phyloP scores from a whole-genome alignment of 2,329 filamentous ascomycete species.

The Tolypocladium album region DNA sequence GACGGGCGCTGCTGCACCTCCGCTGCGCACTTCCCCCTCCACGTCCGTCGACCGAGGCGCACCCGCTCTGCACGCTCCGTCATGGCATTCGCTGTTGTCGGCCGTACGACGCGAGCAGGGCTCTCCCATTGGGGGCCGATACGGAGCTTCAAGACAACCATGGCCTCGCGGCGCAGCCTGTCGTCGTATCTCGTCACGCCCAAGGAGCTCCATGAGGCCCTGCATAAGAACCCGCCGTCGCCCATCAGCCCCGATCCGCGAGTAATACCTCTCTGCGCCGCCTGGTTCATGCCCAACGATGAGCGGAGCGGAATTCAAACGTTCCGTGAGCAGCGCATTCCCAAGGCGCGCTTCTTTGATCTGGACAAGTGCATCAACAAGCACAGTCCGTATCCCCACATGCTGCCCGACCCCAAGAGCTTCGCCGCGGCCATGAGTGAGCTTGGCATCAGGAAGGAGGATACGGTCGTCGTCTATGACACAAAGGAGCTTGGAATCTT shows the following conservation, averaged over 20 bases:
- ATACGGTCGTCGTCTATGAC: constrained; percentile 91
- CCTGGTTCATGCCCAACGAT: constrained; percentile 96
- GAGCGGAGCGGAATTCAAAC: constrained; percentile 68
- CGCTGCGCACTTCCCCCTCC: not conserved
- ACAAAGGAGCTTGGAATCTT: constrained; percentile 86
- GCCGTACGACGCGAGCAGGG: constrained; percentile 29
- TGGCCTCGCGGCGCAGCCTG: constrained; percentile 33
- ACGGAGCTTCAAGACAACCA: constrained; percentile 16
- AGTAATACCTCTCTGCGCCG: constrained; percentile 80
- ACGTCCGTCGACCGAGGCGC: not conserved
- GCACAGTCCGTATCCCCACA: constrained; percentile 85
- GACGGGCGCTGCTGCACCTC: not conserved
- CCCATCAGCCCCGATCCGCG: constrained; percentile 72
- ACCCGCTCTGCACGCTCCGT: not conserved
- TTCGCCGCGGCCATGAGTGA: constrained; percentile 85
- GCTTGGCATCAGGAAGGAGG: constrained; percentile 76
- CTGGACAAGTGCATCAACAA: constrained; percentile 85
- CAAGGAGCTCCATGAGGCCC: constrained; percentile 66
- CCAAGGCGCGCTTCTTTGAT: constrained; percentile 89
- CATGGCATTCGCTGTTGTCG: constrained; percentile 33
- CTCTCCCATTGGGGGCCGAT: constrained; percentile 24
- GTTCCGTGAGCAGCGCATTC: constrained; percentile 76
- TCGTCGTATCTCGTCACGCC: constrained; percentile 82
- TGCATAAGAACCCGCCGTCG: constrained; percentile 71
- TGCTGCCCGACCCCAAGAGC: constrained; percentile 73